These are phyloP conservation scores for Digitaria exilis DNA, from an alignment of 202 grass and related monocot genomes.

Conservation along the genomic window DNA sequence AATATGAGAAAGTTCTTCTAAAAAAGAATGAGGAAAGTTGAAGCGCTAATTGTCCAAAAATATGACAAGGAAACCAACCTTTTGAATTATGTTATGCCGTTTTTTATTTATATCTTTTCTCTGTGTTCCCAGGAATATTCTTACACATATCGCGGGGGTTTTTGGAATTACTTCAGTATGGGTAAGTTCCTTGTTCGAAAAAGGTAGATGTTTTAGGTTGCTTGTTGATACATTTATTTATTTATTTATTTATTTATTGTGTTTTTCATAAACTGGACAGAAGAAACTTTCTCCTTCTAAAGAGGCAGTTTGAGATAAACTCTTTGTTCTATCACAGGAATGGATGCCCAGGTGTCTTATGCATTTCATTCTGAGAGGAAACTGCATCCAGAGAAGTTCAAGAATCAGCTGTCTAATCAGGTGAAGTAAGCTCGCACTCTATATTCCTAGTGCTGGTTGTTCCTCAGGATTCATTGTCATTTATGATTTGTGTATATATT, in stretches of 20 bases:
- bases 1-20: background rate
- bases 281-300: constrained; percentile 29
- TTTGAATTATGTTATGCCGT: constrained; percentile 15
- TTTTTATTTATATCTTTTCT: constrained; percentile 25
- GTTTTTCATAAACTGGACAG: background rate
- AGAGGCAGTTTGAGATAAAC: constrained; percentile 29
- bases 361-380: constrained; percentile 92
- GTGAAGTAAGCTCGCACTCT: constrained; percentile 46
- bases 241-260: constrained; percentile 1
- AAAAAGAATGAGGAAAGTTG: background rate
- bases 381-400: constrained; percentile 94
- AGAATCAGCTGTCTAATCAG: constrained; percentile 94
- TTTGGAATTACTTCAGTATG: constrained; percentile 99
- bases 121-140: constrained; percentile 65
- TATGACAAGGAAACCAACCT: background rate
- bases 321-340: constrained; percentile 62
- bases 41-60: background rate
- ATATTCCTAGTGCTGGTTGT: background rate
- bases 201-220: constrained; percentile 13
- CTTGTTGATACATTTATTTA: constrained; percentile 1
- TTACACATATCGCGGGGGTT: constrained; percentile 82
- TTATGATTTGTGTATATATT: constrained; percentile 3
- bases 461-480: constrained; percentile 6
- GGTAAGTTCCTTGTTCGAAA: constrained; percentile 64
- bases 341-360: constrained; percentile 98